These are phyloP conservation scores for Hericium alpestre DNA, from an alignment of 768 basidiomycete genomes.

Conservation along the genomic window DNA sequence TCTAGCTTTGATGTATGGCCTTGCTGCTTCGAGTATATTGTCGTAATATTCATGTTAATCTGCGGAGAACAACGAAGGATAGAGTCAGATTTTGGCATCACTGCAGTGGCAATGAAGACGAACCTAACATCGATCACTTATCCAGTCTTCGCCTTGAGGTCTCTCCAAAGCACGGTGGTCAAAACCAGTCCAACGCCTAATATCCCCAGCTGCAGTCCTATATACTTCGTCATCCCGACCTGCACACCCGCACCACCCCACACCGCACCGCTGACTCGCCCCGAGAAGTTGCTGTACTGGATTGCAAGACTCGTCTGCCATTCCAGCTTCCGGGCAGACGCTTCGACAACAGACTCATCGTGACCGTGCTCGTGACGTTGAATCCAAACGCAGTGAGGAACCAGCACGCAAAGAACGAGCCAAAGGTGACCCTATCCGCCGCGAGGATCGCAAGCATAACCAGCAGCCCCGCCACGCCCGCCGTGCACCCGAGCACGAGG, in stretches of 20 bases:
- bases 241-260: constrained; percentile 55
- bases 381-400: constrained; percentile 59
- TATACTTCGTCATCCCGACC: constrained; percentile 51
- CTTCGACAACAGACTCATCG: constrained; percentile 56
- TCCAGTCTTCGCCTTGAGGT: constrained; percentile 58
- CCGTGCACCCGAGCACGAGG: constrained; percentile 38
- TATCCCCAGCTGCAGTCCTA: constrained; percentile 49
- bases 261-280: constrained; percentile 55
- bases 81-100: no score
- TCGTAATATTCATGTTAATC: neutral
- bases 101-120: neutral
- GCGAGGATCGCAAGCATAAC: constrained; percentile 37
- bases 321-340: constrained; percentile 58
- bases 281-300: constrained; percentile 59
- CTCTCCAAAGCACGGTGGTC: constrained; percentile 46
- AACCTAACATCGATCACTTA: constrained; percentile 15
- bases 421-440: constrained; percentile 32
- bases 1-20: no score
- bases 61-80: neutral
- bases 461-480: constrained; percentile 44
- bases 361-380: constrained; percentile 62
- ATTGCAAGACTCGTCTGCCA: constrained; percentile 44
- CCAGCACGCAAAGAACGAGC: constrained; percentile 37
- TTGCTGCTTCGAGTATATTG: no score
- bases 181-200: constrained; percentile 48